phyloP scores from a whole-genome alignment of 495 filamentous ascomycete genomes.

The Pseudotulostoma volvatum region DNA sequence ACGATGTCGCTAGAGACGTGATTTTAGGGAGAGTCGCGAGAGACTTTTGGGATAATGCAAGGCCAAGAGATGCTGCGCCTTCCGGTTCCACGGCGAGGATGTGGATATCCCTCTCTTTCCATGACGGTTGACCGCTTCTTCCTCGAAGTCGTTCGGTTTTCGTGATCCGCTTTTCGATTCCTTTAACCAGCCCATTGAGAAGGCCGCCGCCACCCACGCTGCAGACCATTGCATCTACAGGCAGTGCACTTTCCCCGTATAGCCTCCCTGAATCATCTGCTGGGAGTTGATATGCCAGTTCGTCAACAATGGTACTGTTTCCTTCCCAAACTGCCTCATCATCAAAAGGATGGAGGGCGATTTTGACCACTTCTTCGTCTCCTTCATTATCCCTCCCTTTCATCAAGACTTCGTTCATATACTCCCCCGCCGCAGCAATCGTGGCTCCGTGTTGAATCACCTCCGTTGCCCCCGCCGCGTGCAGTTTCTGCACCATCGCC shows the following conservation, averaged over 20 bases:
- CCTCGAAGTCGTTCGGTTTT: conserved; percentile 9
- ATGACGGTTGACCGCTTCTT: conserved; percentile 5
- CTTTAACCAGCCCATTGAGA: conserved; percentile 61
- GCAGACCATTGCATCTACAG: conserved; percentile 57
- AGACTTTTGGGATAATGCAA: conserved; percentile 39
- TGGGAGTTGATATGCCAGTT: conserved; percentile 45
- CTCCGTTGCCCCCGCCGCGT: conserved; percentile 44
- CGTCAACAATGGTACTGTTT: conserved; percentile 53
- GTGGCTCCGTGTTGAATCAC: conserved; percentile 56
- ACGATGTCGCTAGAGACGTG: conserved; percentile 61
- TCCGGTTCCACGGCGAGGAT: conserved; percentile 71
- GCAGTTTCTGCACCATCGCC: conserved; percentile 60
- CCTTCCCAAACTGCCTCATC: conserved; percentile 75
- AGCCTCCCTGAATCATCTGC: conserved; percentile 6
- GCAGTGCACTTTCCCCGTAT: conserved; percentile 18
- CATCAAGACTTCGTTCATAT: conserved; percentile 48
- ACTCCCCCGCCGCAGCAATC: conserved; percentile 65
- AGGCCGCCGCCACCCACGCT: conserved; percentile 83
- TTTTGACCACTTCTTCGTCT: conserved; percentile 48
- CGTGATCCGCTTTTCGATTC: conserved; percentile 37
- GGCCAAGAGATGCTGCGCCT: conserved; percentile 58
- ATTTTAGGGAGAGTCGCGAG: conserved; percentile 56
- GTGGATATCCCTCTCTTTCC: conserved; percentile 16
- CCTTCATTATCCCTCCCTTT: conserved; percentile 14
- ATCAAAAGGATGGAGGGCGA: conserved; percentile 69